phyloP scores from a whole-genome alignment of 176 grass and related monocot genomes.

The Ensete glaucum region DNA sequence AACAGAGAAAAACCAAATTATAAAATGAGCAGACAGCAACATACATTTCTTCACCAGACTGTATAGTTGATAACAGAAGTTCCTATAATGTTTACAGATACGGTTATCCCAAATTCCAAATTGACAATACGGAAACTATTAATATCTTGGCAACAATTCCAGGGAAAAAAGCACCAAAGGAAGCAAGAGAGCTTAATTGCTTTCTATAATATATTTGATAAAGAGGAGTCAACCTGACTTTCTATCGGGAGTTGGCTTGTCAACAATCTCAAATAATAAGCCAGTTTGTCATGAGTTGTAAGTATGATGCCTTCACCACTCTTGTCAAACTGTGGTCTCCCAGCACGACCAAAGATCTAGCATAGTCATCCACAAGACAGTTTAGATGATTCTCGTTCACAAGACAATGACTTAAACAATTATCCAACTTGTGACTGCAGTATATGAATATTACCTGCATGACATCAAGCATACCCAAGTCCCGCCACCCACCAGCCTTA shows the following conservation, averaged over 20 bases:
- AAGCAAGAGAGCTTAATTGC: too few relatives aligned
- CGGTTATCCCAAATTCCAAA: too few relatives aligned
- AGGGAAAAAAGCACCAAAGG: too few relatives aligned
- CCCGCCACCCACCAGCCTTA: constrained; percentile 91
- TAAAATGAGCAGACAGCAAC: background rate
- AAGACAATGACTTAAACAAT: constrained; percentile 3
- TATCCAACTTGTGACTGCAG: constrained; percentile 16
- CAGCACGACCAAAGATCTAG: constrained; percentile 99
- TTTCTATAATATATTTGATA: too few relatives aligned
- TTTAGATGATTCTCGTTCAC: constrained; percentile 6
- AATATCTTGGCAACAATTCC: too few relatives aligned
- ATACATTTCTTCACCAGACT: background rate
- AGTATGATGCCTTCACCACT: constrained; percentile 98
- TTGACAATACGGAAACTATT: too few relatives aligned
- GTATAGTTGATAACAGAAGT: background rate
- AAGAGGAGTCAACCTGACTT: constrained; percentile 44
- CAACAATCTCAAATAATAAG: constrained; percentile 79
- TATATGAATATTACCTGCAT: constrained; percentile 57
- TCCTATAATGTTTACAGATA: too few relatives aligned
- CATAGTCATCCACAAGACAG: constrained; percentile 17
- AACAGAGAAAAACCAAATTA: background rate
- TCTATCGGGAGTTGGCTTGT: constrained; percentile 96
- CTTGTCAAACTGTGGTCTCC: constrained; percentile 95
- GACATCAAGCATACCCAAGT: constrained; percentile 97
- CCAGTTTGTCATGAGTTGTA: constrained; percentile 91